phyloP scores from a whole-genome alignment of 225 moss, liverwort and hornwort genomes.

The Marchantia paleacea region DNA sequence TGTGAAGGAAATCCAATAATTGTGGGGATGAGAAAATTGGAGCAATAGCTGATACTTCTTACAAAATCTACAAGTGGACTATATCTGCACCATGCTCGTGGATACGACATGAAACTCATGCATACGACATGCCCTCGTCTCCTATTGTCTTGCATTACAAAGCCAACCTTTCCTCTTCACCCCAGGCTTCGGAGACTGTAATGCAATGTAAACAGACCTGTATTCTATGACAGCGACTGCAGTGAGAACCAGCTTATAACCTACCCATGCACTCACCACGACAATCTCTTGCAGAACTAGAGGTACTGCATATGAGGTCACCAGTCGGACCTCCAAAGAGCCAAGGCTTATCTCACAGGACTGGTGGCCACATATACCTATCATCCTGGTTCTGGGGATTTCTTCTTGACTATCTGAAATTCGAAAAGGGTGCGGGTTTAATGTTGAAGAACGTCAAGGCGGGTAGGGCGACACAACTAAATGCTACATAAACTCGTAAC shows the following conservation, averaged over 20 bases:
- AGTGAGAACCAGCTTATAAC: background rate
- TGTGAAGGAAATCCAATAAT: background rate
- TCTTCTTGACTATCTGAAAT: conserved; percentile 19
- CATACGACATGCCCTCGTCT: background rate
- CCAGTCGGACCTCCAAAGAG: background rate
- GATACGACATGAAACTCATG: background rate
- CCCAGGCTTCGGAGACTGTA: background rate
- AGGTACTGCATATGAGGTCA: conserved; percentile 1
- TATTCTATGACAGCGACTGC: background rate
- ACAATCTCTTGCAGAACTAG: background rate
- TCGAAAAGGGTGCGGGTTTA: conserved; percentile 22
- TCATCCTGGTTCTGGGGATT: background rate
- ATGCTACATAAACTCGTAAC: conserved; percentile 57
- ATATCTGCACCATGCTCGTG: background rate
- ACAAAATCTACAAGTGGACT: conserved; percentile 4
- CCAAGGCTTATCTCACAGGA: background rate
- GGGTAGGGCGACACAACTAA: conserved; percentile 47
- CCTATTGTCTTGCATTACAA: background rate
- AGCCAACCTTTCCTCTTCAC: background rate
- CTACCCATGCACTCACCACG: background rate
- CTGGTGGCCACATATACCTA: background rate
- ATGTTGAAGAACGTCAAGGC: conserved; percentile 46
- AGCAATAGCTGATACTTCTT: background rate
- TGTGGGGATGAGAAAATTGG: background rate
- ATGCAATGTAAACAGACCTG: background rate